Evolutionary conservation across 768 basidiomycete species (phyloP).

Genomic region (Lactifluus subvellereus): DNA sequence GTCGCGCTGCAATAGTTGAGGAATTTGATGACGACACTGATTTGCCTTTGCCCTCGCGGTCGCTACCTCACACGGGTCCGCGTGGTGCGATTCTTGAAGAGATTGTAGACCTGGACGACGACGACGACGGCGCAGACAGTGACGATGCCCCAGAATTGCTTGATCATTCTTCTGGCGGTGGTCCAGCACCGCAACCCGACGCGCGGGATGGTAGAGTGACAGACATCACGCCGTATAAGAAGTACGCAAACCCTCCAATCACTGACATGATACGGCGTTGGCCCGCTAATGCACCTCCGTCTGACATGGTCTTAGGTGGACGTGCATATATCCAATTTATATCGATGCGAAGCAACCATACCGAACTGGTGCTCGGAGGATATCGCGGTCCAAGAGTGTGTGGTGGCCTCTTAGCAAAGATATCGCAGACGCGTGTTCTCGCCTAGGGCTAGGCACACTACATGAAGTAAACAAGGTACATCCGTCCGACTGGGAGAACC

Average conservation of each 20-base stretch:
- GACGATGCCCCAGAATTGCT: constrained; percentile 27
- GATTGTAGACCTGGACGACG: constrained; percentile 48
- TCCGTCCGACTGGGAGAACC: constrained; percentile 97
- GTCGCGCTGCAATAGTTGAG: constrained; percentile 59
- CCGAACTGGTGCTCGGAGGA: constrained; percentile 74
- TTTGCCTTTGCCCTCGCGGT: constrained; percentile 66
- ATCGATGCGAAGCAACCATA: constrained; percentile 92
- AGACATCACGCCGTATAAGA: constrained; percentile 81
- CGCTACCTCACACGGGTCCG: constrained; percentile 59
- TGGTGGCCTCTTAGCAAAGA: constrained; percentile 97
- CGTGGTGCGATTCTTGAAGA: constrained; percentile 78
- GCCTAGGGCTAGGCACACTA: constrained; percentile 71
- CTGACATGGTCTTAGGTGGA: constrained; percentile 58
- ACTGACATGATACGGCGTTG: constrained; percentile 5
- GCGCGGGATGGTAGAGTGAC: constrained; percentile 37
- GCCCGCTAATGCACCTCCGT: constrained; percentile 13
- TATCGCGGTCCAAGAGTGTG: constrained; percentile 69
- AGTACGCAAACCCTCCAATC: constrained; percentile 41
- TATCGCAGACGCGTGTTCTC: constrained; percentile 77
- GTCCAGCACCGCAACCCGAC: constrained; percentile 29
- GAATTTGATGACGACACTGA: constrained; percentile 97
- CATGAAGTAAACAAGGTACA: constrained; percentile 90
- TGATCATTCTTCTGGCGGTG: constrained; percentile 55
- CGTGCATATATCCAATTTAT: constrained; percentile 94
- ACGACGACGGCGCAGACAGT: constrained; percentile 28